Percentiles rank a stretch among this genome's conserved stretches.
Conservation (phyloP, 257 asterid species). For the Lithospermum erythrorhizon region DNA sequence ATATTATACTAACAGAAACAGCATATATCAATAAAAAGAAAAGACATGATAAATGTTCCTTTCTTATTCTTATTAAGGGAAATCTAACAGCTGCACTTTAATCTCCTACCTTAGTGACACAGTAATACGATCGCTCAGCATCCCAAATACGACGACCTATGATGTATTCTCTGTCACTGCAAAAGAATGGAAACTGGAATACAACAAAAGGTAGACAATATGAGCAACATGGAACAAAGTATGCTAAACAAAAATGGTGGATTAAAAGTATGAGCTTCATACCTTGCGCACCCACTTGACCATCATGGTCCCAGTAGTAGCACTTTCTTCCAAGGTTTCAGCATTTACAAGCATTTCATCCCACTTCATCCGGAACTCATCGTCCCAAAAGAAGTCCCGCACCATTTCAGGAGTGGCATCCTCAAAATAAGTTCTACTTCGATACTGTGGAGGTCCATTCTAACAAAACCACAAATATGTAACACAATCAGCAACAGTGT, state of each 20-base stretch:
- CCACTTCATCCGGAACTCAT: slow-evolving; percentile 76
- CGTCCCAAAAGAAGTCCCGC: slow-evolving; percentile 94
- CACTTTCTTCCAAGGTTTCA: slow-evolving; percentile 61
- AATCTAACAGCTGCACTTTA: not conserved
- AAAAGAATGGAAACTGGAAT: slow-evolving; percentile 82
- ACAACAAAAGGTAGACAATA: slow-evolving; percentile 14
- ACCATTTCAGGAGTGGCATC: slow-evolving; percentile 84
- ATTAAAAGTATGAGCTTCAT: slow-evolving; percentile 7
- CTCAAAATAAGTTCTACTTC: slow-evolving; percentile 79
- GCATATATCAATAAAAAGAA: too few species aligned
- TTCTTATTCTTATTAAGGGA: too few species aligned
- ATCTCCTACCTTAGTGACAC: slow-evolving; percentile 53
- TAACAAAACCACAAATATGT: slow-evolving; percentile 9
- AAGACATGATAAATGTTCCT: too few species aligned
- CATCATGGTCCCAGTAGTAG: slow-evolving; percentile 59
- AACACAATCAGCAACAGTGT: not conserved
- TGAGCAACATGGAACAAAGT: slow-evolving; percentile 4
- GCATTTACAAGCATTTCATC: slow-evolving; percentile 79
- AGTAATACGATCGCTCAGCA: slow-evolving; percentile 39
- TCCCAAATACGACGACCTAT: slow-evolving; percentile 79
- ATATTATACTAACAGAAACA: too few species aligned
- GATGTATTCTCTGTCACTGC: slow-evolving; percentile 80
- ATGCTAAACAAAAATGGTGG: not conserved
- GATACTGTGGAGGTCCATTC: slow-evolving; percentile 94
- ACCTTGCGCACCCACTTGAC: slow-evolving; percentile 97